phyloP scores from a whole-genome alignment of 1,284 basidiomycete genomes.

The Ceratobasidium sp. region DNA sequence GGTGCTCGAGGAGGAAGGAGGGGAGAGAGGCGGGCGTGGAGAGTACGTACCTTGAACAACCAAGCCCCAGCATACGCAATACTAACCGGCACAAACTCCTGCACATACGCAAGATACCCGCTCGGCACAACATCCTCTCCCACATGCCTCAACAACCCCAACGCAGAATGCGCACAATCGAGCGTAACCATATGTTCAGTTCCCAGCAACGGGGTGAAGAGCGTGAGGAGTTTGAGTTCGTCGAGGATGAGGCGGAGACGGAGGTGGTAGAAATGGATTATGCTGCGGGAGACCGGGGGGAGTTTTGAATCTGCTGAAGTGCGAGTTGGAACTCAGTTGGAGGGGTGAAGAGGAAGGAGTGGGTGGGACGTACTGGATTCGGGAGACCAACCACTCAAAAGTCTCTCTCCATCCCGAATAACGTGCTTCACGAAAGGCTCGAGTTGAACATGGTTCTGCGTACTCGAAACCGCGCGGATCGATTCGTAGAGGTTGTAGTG shows the following conservation, averaged over 20 bases:
- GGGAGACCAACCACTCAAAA: not conserved
- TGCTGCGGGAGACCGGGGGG: not conserved
- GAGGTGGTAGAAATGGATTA: conserved; percentile 16
- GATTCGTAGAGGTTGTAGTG: conserved; percentile 19
- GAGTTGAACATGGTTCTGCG: not conserved
- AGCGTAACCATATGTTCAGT: not conserved
- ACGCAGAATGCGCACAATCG: conserved; percentile 8
- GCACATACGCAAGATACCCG: conserved; percentile 13
- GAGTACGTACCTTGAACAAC: conserved; percentile 29
- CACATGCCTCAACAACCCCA: conserved; percentile 4
- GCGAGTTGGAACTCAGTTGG: not conserved
- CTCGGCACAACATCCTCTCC: conserved; percentile 14
- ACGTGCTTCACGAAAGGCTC: conserved; percentile 10
- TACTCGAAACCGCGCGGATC: not conserved
- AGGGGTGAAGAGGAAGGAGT: too few species aligned
- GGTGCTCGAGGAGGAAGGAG: too few species aligned
- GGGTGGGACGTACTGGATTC: not conserved
- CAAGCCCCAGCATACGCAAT: conserved; percentile 30
- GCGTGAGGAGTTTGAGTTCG: conserved; percentile 17
- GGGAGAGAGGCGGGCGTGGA: too few species aligned
- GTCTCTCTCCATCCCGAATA: not conserved
- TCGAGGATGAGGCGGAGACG: not conserved
- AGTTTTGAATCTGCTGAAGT: not conserved
- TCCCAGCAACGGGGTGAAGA: not conserved
- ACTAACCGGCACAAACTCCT: conserved; percentile 15